A percentile compares a stretch with the other conserved stretches of the same genome.
These are phyloP conservation scores for Acrocalymma vagum DNA, from an alignment of 2,329 filamentous ascomycete genomes.

Conservation along the genomic window DNA sequence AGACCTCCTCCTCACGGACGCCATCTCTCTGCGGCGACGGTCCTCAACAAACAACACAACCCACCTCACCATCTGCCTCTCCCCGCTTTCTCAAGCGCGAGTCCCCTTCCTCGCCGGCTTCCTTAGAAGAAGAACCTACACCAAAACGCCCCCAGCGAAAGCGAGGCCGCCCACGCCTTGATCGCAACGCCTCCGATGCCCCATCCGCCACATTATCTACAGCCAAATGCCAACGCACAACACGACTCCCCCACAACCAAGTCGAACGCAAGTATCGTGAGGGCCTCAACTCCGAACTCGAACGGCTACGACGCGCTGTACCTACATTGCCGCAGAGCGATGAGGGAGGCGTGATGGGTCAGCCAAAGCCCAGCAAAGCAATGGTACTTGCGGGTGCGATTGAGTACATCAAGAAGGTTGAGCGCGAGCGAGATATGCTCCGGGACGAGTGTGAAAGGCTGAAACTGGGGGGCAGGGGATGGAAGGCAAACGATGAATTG, in stretches of 20 bases:
- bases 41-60: conserved; percentile 26
- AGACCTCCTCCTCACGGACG: conserved; percentile 32
- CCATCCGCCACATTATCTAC: conserved; percentile 24
- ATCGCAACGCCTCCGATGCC: conserved; percentile 25
- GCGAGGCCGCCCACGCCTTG: conserved; percentile 41
- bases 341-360: conserved; percentile 29
- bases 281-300: conserved; percentile 38
- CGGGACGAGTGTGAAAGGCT: conserved; percentile 37
- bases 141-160: conserved; percentile 38
- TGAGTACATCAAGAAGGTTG: conserved; percentile 41
- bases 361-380: conserved; percentile 43
- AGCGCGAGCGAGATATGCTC: conserved; percentile 36
- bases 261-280: conserved; percentile 43
- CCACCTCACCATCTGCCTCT: conserved; percentile 34
- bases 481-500: conserved; percentile 9
- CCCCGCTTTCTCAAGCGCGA: conserved; percentile 40
- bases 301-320: conserved; percentile 36
- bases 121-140: conserved; percentile 25
- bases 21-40: conserved; percentile 44
- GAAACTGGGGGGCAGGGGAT: conserved; percentile 15
- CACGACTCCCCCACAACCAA: conserved; percentile 46
- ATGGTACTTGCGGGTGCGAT: conserved; percentile 42
- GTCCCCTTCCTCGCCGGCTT: conserved; percentile 27
- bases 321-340: conserved; percentile 42
- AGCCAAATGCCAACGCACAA: conserved; percentile 25